Base-by-base conservation (phyloP, 2,329 filamentous ascomycete species). In the Alternaria hordeiaustralica region DNA sequence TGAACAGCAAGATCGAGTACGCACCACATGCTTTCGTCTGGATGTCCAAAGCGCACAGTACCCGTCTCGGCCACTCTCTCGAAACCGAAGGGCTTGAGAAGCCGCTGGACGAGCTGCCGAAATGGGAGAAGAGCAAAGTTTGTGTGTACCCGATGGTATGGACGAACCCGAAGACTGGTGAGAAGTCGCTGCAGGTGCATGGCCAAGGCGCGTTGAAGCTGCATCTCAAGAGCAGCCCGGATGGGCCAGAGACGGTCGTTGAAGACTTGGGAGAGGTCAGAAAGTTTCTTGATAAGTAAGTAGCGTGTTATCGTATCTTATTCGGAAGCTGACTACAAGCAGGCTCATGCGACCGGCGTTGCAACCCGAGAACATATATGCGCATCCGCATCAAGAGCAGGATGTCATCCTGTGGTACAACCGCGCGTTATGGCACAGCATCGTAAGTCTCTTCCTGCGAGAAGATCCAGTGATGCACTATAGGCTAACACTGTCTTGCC, bases 21-120 rank as follows among this genome's bases (percentile, higher is more conserved):
- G 81, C 81, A 4, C 82, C 81, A 11, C 78, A 80, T 60, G 81
- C 82, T 12, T 84, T 84, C 66, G 70, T 76, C 68, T 70, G 64
- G 64, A 66, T 66, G 55, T 64, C 64, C 7, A 43, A 44, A 18
- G 54, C 64, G 10, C 61, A 58, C 26, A 66, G 64, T 18, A 58
- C 61, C 7, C 55, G 61, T 2, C 36, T 66, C 4, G 64, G 64
- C 1, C 64, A 66, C 13, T 54, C 58, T 3, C 41, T 65, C 12
- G 63, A 65, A 23, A 63, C 63, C 12, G 63, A 65, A 23, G 63
- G 63, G 0, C 53, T 65, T 2, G 63, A 65, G 20, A 65, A 63
- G 41, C 11, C 55, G 1, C 55, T 65, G 6, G 56, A 65, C 10
- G 13, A 65, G n/a, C 25, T 65, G 26, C 63, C 63, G 13, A 51